These are phyloP conservation scores for Gaeumannomyces tritici DNA, from an alignment of 2,329 filamentous ascomycete species.

Conservation along the genomic window DNA sequence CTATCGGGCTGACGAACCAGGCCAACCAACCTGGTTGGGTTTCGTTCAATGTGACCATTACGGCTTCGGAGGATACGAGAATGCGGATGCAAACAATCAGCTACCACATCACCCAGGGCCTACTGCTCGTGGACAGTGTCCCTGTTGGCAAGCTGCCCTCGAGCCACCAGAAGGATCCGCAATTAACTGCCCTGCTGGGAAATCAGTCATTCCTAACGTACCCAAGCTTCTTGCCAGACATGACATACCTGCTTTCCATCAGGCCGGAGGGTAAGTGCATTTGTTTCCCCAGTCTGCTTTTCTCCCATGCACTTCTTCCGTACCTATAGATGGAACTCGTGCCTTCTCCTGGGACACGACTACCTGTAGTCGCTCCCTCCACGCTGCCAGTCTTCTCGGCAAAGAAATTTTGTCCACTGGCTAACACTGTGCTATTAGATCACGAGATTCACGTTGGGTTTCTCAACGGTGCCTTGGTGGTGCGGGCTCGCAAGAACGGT, in stretches of 20 bases:
- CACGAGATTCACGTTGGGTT: constrained; percentile 47
- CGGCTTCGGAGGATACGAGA: not conserved
- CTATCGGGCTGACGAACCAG: not conserved
- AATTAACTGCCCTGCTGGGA: constrained; percentile 43
- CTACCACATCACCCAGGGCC: constrained; percentile 23
- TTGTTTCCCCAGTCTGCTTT: not conserved
- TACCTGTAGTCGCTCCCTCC: no score
- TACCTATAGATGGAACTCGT: no score
- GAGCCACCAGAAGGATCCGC: constrained; percentile 30
- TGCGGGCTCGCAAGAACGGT: constrained; percentile 25
- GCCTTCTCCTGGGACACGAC: not conserved
- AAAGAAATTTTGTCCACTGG: not conserved
- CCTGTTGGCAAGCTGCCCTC: constrained; percentile 37
- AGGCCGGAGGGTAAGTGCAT: constrained; percentile 16
- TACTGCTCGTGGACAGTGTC: constrained; percentile 25
- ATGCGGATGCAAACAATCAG: constrained; percentile 15
- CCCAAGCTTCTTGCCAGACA: constrained; percentile 40
- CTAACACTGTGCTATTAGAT: not conserved
- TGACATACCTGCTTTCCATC: constrained; percentile 35
- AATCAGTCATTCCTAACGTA: constrained; percentile 38
- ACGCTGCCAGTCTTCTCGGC: not conserved
- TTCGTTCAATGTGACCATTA: not conserved
- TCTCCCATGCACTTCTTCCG: no score
- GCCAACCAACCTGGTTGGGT: not conserved
- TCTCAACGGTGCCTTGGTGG: constrained; percentile 25